Evolutionary conservation across 345 rosid species (phyloP), one percentile per base, ranked within the genome.

Genomic region (Balakata baccata): DNA sequence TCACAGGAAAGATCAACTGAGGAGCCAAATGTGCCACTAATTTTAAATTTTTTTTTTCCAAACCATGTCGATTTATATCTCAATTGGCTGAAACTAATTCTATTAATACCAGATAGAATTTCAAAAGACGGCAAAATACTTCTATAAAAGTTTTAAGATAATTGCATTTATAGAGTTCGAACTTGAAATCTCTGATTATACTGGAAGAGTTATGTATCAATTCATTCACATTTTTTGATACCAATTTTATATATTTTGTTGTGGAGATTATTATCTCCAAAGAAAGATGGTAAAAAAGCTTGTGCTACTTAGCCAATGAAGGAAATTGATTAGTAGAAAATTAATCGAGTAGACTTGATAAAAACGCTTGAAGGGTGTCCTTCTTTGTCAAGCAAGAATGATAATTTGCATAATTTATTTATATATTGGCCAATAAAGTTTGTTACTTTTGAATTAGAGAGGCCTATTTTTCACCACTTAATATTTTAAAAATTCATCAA

Each of bases 281-380:
- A 52, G 17, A 72, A 72, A 63, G 69, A 13, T 11, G 54, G 70
- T 73, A 70, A 73, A 73, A 71, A 64, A 14, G 68, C 12, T 29
- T 12, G 20, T 10, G 43, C 47, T 46, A 20, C 20, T 25, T 34
- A 45, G 13, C 3, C 52, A 45, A 29, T 29, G 54, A 56, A 23
- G 17, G 0, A 6, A 39, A 70, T 9, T 70, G 73, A 71, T 61
- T 12, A 49, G 46, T 38, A 61, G 47, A 59, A 29, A 29, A 47
- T 12, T 37, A 37, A 62, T 72, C 61, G 8, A 72, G 58, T 50
- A 53, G 46, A 20, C 75, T 62, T 51, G 59, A 14, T 22, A 29
- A 0, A 51, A 10, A 72, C 60, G 47, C 49, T 29, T 71, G 64
- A 70, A 18, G 11, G 11, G 17, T 58, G 73, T 56, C 49, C 34